A percentile compares a stretch with the other conserved stretches of the same genome.
Evolutionary conservation across 352 stramenopile genomes (phyloP).

Genomic region (Phytophthora tubulina): DNA sequence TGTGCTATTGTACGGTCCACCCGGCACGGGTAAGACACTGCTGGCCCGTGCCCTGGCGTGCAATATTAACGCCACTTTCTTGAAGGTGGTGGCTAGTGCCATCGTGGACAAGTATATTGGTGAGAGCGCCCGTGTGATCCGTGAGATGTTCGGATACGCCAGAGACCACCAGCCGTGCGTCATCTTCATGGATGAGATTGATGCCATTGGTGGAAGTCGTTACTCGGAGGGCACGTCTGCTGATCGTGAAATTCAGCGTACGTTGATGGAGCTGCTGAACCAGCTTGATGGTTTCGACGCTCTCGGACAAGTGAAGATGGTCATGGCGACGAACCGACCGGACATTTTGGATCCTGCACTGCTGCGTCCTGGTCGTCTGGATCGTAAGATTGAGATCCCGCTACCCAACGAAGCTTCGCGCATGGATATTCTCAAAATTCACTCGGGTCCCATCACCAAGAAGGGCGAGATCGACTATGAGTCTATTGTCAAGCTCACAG

Average conservation of each 20-base stretch:
- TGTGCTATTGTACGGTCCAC: conserved; percentile 98
- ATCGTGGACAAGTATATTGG: conserved; percentile 99
- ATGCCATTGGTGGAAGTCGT: conserved; percentile 98
- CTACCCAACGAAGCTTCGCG: conserved; percentile 98
- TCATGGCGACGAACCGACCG: conserved; percentile 99
- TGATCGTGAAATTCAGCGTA: conserved; percentile 99
- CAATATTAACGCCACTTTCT: conserved; percentile 99
- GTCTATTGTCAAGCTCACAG: conserved; percentile 98
- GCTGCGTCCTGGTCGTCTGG: conserved; percentile 97
- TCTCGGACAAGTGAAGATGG: conserved; percentile 98
- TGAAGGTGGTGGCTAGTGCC: conserved; percentile 99
- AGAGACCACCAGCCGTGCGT: conserved; percentile 99
- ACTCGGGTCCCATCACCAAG: conserved; percentile 98
- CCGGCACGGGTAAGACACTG: conserved; percentile 99
- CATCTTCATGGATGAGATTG: conserved; percentile 99
- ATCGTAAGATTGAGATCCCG: conserved; percentile 99
- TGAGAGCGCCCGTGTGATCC: conserved; percentile 98
- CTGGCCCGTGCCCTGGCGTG: conserved; percentile 97
- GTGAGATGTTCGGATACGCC: conserved; percentile 99
- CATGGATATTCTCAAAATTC: conserved; percentile 99
- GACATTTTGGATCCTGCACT: conserved; percentile 99
- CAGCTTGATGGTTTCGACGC: conserved; percentile 99
- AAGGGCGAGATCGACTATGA: conserved; percentile 99
- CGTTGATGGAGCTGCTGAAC: conserved; percentile 99
- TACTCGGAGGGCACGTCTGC: conserved; percentile 97